Percentiles rank a stretch among this genome's conserved stretches.
Evolutionary conservation across 148 eudicot genomes (phyloP).

Genomic region (Heliamphora exappendiculata): DNA sequence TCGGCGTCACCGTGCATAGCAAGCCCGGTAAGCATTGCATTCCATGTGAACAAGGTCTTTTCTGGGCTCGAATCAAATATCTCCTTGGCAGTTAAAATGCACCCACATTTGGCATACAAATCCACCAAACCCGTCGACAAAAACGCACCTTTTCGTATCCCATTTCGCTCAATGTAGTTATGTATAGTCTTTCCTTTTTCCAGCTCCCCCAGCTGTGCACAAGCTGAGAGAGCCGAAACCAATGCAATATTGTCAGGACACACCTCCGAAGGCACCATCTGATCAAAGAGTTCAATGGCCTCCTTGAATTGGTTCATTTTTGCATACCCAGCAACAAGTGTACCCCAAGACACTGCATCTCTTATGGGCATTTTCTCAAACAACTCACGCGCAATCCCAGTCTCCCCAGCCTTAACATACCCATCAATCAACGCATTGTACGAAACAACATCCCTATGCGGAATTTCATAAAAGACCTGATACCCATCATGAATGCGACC

Average conservation of each 20-base stretch:
- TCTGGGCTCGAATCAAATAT: conserved; percentile 43
- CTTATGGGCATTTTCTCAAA: conserved; percentile 59
- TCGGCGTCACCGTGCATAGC: conserved; percentile 69
- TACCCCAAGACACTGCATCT: conserved; percentile 76
- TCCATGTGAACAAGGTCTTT: conserved; percentile 67
- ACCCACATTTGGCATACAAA: conserved; percentile 71
- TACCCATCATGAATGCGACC: conserved; percentile 28
- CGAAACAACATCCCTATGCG: conserved; percentile 50
- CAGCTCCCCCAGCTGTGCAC: conserved; percentile 61
- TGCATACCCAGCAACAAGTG: conserved; percentile 67
- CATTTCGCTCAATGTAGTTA: conserved; percentile 28
- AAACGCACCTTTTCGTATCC: conserved; percentile 33
- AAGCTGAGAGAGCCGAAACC: conserved; percentile 74
- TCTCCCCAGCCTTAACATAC: conserved; percentile 58
- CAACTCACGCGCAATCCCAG: conserved; percentile 35
- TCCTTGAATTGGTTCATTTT: conserved; percentile 42
- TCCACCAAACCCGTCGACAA: conserved; percentile 63
- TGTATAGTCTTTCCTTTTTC: conserved; percentile 56
- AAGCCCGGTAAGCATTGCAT: conserved; percentile 66
- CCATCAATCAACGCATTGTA: conserved; percentile 69
- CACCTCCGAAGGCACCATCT: conserved; percentile 30
- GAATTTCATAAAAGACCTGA: conserved; percentile 49
- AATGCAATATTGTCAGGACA: conserved; percentile 51
- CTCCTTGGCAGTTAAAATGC: conserved; percentile 40
- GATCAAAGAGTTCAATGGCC: conserved; percentile 53